Evolutionary conservation across 2,329 filamentous ascomycete genomes (phyloP).

Genomic region (Knufia petricola): DNA sequence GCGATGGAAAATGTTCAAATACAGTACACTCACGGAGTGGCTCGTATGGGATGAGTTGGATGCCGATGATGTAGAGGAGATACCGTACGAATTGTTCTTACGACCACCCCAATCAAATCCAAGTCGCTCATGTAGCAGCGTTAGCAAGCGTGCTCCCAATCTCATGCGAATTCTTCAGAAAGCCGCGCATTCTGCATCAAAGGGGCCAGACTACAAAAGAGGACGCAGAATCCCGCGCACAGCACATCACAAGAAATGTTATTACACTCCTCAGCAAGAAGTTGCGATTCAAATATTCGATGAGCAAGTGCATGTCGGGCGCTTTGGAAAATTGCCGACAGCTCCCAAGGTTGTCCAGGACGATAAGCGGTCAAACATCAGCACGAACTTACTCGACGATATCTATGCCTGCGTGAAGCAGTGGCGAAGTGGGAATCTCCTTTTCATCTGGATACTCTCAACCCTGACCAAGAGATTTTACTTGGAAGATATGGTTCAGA

Average conservation of each 20-base stretch:
- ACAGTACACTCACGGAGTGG: neutral
- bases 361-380: neutral
- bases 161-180: neutral
- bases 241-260: neutral
- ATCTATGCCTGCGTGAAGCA: neutral
- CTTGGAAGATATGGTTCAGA: neutral
- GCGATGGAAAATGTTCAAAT: neutral
- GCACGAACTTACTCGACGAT: neutral
- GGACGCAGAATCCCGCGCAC: neutral
- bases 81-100: neutral
- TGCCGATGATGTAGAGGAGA: neutral
- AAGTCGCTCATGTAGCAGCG: neutral
- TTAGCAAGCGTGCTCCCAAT: neutral
- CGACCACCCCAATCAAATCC: neutral
- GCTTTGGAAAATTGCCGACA: neutral
- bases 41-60: neutral
- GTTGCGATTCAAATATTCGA: neutral
- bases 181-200: neutral
- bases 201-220: neutral
- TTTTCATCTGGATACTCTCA: constrained; percentile 2
- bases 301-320: neutral
- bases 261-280: neutral
- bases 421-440: neutral
- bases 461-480: neutral
- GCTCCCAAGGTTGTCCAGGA: neutral